These are phyloP conservation scores for Tilletia setariae DNA, from an alignment of 1,284 basidiomycete species.

Conservation along the genomic window DNA sequence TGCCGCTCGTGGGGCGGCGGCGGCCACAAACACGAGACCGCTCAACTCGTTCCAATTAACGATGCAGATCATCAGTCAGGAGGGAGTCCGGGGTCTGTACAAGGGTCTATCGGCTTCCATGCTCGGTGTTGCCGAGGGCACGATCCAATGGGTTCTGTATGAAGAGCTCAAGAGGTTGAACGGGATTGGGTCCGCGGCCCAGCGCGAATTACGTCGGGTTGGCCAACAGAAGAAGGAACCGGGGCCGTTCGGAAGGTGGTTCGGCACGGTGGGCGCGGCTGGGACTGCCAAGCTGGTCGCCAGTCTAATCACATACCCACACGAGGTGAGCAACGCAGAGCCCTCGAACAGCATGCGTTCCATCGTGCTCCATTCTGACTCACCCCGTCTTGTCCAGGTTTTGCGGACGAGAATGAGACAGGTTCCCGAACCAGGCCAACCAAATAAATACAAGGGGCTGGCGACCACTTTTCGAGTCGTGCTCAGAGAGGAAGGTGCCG, in stretches of 20 bases:
- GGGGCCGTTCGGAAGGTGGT: constrained; percentile 59
- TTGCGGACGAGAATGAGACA: constrained; percentile 88
- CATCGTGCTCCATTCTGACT: background rate
- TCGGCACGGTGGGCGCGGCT: constrained; percentile 81
- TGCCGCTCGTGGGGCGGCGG: background rate
- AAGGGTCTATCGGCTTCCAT: constrained; percentile 92
- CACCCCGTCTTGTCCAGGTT: constrained; percentile 60
- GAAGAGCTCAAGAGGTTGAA: constrained; percentile 69
- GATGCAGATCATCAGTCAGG: constrained; percentile 72
- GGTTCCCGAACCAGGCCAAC: constrained; percentile 61
- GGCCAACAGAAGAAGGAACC: constrained; percentile 14
- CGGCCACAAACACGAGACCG: constrained; percentile 30
- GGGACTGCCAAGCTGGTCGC: constrained; percentile 92
- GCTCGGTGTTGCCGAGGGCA: constrained; percentile 91
- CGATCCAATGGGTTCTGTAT: constrained; percentile 97
- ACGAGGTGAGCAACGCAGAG: constrained; percentile 68
- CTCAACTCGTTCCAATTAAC: constrained; percentile 64
- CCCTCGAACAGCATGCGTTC: constrained; percentile 30
- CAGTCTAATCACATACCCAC: constrained; percentile 89
- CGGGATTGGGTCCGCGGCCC: constrained; percentile 33
- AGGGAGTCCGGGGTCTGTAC: constrained; percentile 86
- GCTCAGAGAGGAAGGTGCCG: constrained; percentile 81
- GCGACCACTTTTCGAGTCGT: constrained; percentile 80
- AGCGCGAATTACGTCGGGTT: background rate
- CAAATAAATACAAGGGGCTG: constrained; percentile 78